Evolutionary conservation across 2,329 filamentous ascomycete genomes (phyloP).

Genomic region (Colletotrichum tropicicola): DNA sequence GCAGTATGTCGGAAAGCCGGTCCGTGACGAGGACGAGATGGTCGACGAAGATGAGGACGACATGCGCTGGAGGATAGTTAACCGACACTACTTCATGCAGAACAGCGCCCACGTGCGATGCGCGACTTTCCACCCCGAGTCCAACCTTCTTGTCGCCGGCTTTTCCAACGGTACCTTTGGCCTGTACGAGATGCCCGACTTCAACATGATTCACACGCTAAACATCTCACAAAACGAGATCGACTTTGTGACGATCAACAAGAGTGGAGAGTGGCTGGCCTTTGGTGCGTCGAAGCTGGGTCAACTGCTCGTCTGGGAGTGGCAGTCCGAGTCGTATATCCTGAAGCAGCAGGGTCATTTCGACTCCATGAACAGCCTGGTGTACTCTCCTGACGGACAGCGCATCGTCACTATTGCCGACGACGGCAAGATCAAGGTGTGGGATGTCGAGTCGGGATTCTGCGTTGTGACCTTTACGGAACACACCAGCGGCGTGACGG

Average conservation of each 20-base stretch:
- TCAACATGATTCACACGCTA: constrained; percentile 90
- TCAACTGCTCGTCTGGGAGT: constrained; percentile 98
- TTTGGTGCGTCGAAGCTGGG: constrained; percentile 96
- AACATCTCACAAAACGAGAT: constrained; percentile 98
- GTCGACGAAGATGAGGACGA: constrained; percentile 67
- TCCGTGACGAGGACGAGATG: constrained; percentile 66
- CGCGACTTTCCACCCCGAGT: constrained; percentile 86
- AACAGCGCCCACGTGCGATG: constrained; percentile 87
- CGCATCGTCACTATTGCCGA: constrained; percentile 93
- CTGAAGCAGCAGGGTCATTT: constrained; percentile 98
- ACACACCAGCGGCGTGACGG: constrained; percentile 92
- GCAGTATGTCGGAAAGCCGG: constrained; percentile 77
- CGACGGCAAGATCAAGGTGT: constrained; percentile 98
- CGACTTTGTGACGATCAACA: constrained; percentile 93
- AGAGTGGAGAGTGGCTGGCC: constrained; percentile 94
- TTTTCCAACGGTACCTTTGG: constrained; percentile 96
- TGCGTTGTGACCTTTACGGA: constrained; percentile 98
- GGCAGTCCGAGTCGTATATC: constrained; percentile 99
- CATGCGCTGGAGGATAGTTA: constrained; percentile 89
- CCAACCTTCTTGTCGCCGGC: constrained; percentile 93
- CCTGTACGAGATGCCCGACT: constrained; percentile 94
- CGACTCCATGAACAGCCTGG: constrained; percentile 91
- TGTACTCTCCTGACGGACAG: constrained; percentile 93
- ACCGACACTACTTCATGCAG: constrained; percentile 94
- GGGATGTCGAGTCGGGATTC: constrained; percentile 96